Conservation (phyloP, 2,329 filamentous ascomycete genomes). For the Chaetomium strumarium region DNA sequence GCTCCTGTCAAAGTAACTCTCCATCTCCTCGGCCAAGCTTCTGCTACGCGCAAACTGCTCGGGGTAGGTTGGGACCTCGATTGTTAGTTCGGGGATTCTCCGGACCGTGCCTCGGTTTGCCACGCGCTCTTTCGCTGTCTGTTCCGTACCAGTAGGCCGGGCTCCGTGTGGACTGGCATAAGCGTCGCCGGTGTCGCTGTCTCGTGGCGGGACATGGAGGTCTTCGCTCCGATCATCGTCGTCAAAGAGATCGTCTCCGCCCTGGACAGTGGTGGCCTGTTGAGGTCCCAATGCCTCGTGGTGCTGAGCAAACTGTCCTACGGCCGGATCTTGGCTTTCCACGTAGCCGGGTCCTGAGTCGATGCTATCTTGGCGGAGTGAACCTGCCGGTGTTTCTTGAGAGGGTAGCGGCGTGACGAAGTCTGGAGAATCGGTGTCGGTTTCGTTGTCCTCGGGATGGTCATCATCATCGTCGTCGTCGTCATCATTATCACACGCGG, state of each 20-base stretch:
- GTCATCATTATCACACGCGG: background rate
- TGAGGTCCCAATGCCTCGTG: conserved; percentile 21
- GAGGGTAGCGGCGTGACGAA: conserved; percentile 22
- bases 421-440: conserved; percentile 17
- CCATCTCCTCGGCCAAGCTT: conserved; percentile 6
- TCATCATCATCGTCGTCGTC: background rate
- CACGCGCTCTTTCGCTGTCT: background rate
- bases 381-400: conserved; percentile 5
- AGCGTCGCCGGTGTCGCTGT: background rate
- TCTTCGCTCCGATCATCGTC: conserved; percentile 15
- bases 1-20: conserved; percentile 6
- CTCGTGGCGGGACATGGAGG: background rate
- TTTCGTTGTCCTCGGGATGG: background rate
- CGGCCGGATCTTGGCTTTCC: background rate
- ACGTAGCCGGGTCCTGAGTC: conserved; percentile 1
- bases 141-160: background rate
- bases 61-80: background rate
- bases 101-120: background rate
- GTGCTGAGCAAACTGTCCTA: background rate
- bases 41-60: background rate
- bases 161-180: background rate
- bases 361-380: background rate
- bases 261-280: conserved; percentile 31
- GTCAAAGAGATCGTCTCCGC: conserved; percentile 32
- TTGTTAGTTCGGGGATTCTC: background rate